A percentile compares a stretch with the other conserved stretches of the same genome.
These are phyloP conservation scores for Globisporangium takayamanum DNA, from an alignment of 352 stramenopile genomes.

Conservation along the genomic window DNA sequence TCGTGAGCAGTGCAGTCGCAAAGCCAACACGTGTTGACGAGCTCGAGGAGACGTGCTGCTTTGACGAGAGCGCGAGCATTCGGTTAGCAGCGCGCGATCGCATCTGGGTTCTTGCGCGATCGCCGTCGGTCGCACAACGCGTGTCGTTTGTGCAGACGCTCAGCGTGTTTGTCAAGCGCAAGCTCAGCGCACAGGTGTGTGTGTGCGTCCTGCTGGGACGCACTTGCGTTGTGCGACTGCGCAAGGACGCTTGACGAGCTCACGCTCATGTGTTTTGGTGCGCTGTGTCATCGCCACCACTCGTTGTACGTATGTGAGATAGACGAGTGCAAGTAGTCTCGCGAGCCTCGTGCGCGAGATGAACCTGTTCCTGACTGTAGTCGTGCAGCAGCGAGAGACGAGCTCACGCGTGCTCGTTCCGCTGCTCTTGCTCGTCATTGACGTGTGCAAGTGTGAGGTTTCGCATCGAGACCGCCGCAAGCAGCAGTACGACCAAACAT, in stretches of 20 bases:
- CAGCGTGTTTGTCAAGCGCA: slow-evolving; percentile 30
- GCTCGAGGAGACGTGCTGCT: slow-evolving; percentile 44
- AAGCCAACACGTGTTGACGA: slow-evolving; percentile 13
- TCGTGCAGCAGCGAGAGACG: slow-evolving; percentile 25
- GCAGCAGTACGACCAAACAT: slow-evolving; percentile 15
- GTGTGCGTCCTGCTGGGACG: not conserved
- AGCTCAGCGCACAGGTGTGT: slow-evolving; percentile 19
- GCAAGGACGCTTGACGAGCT: not conserved
- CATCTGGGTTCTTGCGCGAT: slow-evolving; percentile 34
- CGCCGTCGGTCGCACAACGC: slow-evolving; percentile 14
- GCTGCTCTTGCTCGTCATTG: slow-evolving; percentile 28
- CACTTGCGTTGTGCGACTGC: not conserved
- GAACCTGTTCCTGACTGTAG: slow-evolving; percentile 25
- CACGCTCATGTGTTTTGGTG: not conserved
- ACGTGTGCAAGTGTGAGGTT: slow-evolving; percentile 24
- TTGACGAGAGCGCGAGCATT: slow-evolving; percentile 33
- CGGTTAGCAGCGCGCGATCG: slow-evolving; percentile 25
- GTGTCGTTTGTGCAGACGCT: slow-evolving; percentile 28
- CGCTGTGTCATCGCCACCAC: not conserved
- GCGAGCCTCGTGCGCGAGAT: slow-evolving; percentile 23
- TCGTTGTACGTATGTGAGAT: not conserved
- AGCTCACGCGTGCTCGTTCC: slow-evolving; percentile 22
- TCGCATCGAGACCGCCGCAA: slow-evolving; percentile 29
- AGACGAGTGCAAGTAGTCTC: not conserved
- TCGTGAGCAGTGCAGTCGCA: not conserved